A percentile compares a stretch with the other conserved stretches of the same genome.
These are phyloP conservation scores for Dactylella cylindrospora DNA, from an alignment of 2,329 filamentous ascomycete species.

Conservation along the genomic window DNA sequence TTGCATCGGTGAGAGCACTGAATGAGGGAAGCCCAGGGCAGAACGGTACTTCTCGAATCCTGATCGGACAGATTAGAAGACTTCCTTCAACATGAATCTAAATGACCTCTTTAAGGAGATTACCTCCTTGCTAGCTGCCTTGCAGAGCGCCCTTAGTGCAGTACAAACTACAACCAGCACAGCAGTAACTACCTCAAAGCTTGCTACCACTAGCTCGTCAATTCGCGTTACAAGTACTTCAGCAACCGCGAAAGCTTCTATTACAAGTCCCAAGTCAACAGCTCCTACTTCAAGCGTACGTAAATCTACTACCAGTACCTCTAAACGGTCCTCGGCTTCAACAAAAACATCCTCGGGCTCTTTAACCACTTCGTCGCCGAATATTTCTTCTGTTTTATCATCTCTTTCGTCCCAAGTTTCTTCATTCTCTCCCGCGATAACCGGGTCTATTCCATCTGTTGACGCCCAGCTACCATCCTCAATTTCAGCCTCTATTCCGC, in stretches of 20 bases:
- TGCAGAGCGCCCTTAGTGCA: too few species aligned
- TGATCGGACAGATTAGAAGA: too few species aligned
- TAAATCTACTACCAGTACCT: constrained; percentile 7
- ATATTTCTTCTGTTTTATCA: constrained; percentile 13
- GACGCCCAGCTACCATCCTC: constrained; percentile 12
- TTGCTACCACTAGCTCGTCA: not conserved
- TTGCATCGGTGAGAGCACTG: too few species aligned
- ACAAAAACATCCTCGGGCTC: not conserved
- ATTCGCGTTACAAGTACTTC: constrained; percentile 10
- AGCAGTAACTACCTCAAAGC: constrained; percentile 5
- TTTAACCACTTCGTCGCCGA: constrained; percentile 9
- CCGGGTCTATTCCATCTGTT: constrained; percentile 12
- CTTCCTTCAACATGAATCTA: too few species aligned
- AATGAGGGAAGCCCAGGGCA: too few species aligned
- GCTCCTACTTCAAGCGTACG: constrained; percentile 27
- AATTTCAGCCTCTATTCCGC: constrained; percentile 5
- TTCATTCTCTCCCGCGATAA: constrained; percentile 13
- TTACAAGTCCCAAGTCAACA: constrained; percentile 18
- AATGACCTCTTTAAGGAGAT: too few species aligned
- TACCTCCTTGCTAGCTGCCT: too few species aligned
- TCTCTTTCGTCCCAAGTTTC: constrained; percentile 7
- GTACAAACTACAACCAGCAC: constrained; percentile 10
- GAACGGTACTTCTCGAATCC: too few species aligned
- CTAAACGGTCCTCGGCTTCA: not conserved
- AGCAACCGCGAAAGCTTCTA: constrained; percentile 11